These are phyloP conservation scores for Backusella australiensis DNA, from an alignment of 192 early-diverging fungal genomes.

Conservation along the genomic window DNA sequence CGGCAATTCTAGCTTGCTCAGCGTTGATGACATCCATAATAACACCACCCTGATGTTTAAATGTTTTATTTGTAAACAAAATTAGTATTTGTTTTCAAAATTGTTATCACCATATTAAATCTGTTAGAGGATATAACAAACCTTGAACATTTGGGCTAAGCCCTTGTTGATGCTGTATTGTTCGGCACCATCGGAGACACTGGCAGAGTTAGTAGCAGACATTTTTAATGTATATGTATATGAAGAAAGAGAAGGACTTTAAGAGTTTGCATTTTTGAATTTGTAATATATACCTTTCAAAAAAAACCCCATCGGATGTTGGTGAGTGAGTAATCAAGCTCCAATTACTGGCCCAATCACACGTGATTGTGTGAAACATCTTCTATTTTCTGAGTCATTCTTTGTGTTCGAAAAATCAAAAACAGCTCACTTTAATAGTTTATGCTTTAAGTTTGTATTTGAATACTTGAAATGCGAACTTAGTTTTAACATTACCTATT, in stretches of 20 bases:
- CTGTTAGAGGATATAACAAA: conserved; percentile 24
- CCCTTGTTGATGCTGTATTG: conserved; percentile 91
- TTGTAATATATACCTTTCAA: conserved; percentile 2
- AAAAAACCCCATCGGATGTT: background rate
- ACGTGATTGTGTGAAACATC: conserved; percentile 27
- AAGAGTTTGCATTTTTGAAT: background rate
- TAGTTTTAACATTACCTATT: background rate
- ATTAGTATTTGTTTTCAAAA: background rate
- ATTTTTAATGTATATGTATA: conserved; percentile 15
- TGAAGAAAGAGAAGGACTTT: background rate
- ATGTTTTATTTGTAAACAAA: background rate
- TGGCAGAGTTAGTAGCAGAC: conserved; percentile 35
- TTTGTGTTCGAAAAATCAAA: background rate
- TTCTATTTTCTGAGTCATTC: conserved; percentile 15
- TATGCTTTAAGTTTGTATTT: background rate
- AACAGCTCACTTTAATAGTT: background rate
- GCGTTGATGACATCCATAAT: conserved; percentile 99
- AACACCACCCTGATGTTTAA: conserved; percentile 78
- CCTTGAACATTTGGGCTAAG: conserved; percentile 98
- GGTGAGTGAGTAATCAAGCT: background rate
- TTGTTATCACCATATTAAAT: background rate
- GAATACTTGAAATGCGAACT: background rate
- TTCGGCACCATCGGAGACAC: conserved; percentile 37
- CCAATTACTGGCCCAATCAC: background rate
- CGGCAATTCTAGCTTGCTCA: conserved; percentile 97